Evolutionary conservation across 768 basidiomycete species (phyloP).

Genomic region (Suillus sp.): DNA sequence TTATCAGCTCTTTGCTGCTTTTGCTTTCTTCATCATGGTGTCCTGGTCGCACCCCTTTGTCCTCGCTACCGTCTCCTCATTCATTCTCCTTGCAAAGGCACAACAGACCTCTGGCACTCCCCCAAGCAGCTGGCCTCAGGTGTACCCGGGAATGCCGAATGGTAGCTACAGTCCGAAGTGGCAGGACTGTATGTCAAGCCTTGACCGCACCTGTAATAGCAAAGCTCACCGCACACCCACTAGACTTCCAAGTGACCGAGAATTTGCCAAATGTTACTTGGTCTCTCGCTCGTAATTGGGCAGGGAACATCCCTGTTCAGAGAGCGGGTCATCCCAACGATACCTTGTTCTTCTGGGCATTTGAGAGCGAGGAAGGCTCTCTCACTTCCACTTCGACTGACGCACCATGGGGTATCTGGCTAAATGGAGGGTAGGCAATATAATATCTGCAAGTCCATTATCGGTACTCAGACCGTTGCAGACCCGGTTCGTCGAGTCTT

Average conservation of each 20-base stretch:
- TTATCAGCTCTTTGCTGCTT: constrained; percentile 13
- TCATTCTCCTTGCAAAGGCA: constrained; percentile 20
- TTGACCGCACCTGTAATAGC: not conserved
- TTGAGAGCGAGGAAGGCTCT: constrained; percentile 58
- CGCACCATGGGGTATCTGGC: constrained; percentile 73
- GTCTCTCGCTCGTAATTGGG: constrained; percentile 51
- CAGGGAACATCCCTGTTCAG: constrained; percentile 65
- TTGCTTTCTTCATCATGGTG: constrained; percentile 23
- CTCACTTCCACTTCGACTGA: constrained; percentile 45
- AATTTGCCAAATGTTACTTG: constrained; percentile 65
- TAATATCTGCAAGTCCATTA: too few relatives aligned
- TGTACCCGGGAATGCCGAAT: constrained; percentile 44
- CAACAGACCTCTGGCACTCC: constrained; percentile 24
- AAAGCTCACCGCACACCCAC: constrained; percentile 1
- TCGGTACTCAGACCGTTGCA: constrained; percentile 20
- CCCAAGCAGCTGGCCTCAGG: constrained; percentile 41
- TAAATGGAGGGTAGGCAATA: constrained; percentile 64
- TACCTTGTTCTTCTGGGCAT: constrained; percentile 67
- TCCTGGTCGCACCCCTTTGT: constrained; percentile 19
- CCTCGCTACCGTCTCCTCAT: constrained; percentile 6
- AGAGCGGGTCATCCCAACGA: constrained; percentile 62
- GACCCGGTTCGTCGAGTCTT: constrained; percentile 74
- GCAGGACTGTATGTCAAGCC: constrained; percentile 56
- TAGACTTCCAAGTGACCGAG: constrained; percentile 63
- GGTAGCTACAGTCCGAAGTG: constrained; percentile 56